Conservation (phyloP, 1,139 yeast genomes). For the Yamadazyma mexicana region DNA sequence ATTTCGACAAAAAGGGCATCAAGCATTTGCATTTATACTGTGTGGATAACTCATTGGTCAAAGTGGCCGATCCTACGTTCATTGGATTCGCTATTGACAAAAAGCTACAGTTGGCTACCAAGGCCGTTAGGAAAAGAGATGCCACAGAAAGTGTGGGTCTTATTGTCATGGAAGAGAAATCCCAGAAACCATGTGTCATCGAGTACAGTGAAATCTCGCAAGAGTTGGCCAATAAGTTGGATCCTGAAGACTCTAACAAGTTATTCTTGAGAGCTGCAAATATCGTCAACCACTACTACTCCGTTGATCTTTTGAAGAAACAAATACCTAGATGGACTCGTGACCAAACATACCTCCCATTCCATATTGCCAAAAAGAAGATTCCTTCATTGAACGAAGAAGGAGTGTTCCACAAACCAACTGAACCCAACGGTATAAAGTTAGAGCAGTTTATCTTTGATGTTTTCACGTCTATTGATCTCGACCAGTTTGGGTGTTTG, state of each 20-base stretch:
- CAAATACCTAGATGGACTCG: conserved; percentile 71
- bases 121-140: conserved; percentile 90
- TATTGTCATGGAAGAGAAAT: conserved; percentile 68
- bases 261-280: conserved; percentile 89
- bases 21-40: conserved; percentile 95
- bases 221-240: conserved; percentile 66
- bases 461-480: conserved; percentile 78
- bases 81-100: conserved; percentile 79
- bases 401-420: conserved; percentile 58
- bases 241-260: conserved; percentile 48
- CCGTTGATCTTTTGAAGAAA: conserved; percentile 63
- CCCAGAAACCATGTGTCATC: conserved; percentile 79
- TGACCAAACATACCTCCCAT: conserved; percentile 70
- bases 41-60: conserved; percentile 90
- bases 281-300: conserved; percentile 95
- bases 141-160: conserved; percentile 90
- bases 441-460: conserved; percentile 97
- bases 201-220: conserved; percentile 89
- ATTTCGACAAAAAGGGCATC: conserved; percentile 67
- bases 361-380: conserved; percentile 92
- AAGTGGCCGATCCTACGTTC: conserved; percentile 92
- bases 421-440: conserved; percentile 84
- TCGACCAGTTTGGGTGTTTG: conserved; percentile 82
- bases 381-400: conserved; percentile 61
- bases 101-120: conserved; percentile 78